Evolutionary conservation across 2,329 filamentous ascomycete species (phyloP).

Genomic region (Colletotrichum destructivum): DNA sequence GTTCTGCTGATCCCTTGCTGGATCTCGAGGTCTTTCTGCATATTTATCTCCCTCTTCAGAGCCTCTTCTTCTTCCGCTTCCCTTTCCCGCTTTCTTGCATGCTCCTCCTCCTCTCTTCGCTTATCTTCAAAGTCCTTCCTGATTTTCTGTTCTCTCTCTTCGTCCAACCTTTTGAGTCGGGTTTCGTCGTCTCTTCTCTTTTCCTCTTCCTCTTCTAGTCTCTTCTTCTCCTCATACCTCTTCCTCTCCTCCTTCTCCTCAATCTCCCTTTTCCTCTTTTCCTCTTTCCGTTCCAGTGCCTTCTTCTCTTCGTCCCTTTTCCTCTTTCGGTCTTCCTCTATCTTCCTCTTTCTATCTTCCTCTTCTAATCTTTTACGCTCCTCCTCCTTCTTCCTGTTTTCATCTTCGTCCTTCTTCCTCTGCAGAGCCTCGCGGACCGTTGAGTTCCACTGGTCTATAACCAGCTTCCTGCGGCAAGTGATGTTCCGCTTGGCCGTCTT

Average conservation of each 20-base stretch:
- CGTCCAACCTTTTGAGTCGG: not conserved
- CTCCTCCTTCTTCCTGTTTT: constrained; percentile 1
- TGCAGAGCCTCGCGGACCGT: not conserved
- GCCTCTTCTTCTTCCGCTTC: not conserved
- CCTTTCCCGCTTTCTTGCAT: not conserved
- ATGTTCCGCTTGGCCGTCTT: not conserved
- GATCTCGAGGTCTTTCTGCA: not conserved
- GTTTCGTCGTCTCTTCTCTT: not conserved
- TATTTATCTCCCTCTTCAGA: not conserved
- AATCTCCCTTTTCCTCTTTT: not conserved
- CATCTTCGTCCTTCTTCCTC: not conserved
- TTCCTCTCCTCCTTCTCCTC: not conserved
- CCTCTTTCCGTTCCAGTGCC: not conserved
- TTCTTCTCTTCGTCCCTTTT: not conserved
- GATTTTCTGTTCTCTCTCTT: not conserved
- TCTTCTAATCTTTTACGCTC: not conserved
- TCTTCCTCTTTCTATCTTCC: not conserved
- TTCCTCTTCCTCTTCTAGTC: not conserved
- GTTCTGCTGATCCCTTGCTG: constrained; percentile 10
- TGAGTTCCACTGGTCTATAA: not conserved
- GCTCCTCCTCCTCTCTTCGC: not conserved
- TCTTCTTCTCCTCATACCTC: not conserved
- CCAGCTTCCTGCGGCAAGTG: not conserved
- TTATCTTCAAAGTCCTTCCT: not conserved
- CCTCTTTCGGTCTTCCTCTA: not conserved